A percentile compares a stretch with the other conserved stretches of the same genome.
phyloP scores from a whole-genome alignment of 2,329 filamentous ascomycete genomes.

The Penicillium brasilianum region DNA sequence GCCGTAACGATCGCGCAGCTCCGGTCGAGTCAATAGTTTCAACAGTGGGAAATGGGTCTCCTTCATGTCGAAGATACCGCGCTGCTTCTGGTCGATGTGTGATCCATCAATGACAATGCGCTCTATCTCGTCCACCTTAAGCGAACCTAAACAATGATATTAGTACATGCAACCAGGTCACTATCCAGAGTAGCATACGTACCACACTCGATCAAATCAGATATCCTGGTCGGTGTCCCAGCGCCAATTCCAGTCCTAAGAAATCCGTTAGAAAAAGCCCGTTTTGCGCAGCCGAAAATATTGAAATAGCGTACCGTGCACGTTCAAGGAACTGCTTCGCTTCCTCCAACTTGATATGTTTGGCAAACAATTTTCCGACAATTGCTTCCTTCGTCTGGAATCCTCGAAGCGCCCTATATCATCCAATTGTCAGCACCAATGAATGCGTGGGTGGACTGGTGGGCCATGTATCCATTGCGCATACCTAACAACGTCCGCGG shows the following conservation, averaged over 20 bases:
- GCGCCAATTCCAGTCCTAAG: conserved; percentile 81
- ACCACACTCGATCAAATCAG: conserved; percentile 82
- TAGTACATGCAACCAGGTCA: conserved; percentile 1
- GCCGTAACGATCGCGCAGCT: conserved; percentile 73
- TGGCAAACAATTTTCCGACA: conserved; percentile 93
- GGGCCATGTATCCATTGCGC: neutral
- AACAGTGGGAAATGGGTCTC: conserved; percentile 84
- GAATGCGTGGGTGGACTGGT: neutral
- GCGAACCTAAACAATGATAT: conserved; percentile 58
- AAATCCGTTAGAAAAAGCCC: conserved; percentile 31
- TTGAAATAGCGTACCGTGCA: conserved; percentile 50
- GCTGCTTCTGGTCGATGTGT: conserved; percentile 92
- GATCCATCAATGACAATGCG: conserved; percentile 88
- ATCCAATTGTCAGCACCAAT: neutral
- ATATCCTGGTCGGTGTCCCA: conserved; percentile 82
- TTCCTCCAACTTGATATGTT: conserved; percentile 95
- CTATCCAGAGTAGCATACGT: conserved; percentile 35
- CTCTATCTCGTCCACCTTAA: conserved; percentile 73
- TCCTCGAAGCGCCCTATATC: conserved; percentile 68
- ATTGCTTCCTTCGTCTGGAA: conserved; percentile 78
- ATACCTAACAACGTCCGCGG: conserved; percentile 80
- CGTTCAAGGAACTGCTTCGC: conserved; percentile 76
- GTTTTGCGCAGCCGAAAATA: no score
- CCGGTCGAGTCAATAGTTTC: conserved; percentile 70
- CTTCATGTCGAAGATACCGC: conserved; percentile 92